These are phyloP conservation scores for Platanthera guangdongensis DNA, from an alignment of 106 monocot species.

Conservation along the genomic window DNA sequence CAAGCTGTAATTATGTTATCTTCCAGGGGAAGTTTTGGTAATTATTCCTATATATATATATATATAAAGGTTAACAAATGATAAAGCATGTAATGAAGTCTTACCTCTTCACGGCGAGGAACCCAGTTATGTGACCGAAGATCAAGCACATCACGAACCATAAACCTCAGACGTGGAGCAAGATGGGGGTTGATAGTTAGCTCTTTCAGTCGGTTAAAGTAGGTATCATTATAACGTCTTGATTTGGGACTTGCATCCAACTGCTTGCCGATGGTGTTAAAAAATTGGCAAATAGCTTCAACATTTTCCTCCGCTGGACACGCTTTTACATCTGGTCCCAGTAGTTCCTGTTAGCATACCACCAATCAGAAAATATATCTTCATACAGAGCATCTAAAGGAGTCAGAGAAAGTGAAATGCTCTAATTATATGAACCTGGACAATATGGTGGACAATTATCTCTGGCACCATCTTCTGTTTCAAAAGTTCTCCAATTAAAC, in stretches of 20 bases:
- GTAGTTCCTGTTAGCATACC: slow-evolving; percentile 30
- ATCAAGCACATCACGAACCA: slow-evolving; percentile 72
- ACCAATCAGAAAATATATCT: slow-evolving; percentile 1
- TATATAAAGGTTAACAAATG: neutral
- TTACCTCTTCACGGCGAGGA: slow-evolving; percentile 70
- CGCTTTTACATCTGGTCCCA: slow-evolving; percentile 48
- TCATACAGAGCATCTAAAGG: neutral
- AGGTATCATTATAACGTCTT: slow-evolving; percentile 51
- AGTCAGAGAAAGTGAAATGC: neutral
- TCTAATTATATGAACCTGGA: slow-evolving; percentile 44
- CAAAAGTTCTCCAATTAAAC: slow-evolving; percentile 66
- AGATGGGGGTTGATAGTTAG: slow-evolving; percentile 32
- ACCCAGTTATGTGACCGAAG: slow-evolving; percentile 64
- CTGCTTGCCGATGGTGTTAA: slow-evolving; percentile 69
- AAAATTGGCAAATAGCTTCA: slow-evolving; percentile 71
- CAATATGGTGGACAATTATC: slow-evolving; percentile 72
- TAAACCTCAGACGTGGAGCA: slow-evolving; percentile 51
- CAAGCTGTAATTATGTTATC: no score
- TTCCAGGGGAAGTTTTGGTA: no score
- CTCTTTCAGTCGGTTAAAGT: slow-evolving; percentile 53
- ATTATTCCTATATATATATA: no score
- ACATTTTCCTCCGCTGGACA: slow-evolving; percentile 82
- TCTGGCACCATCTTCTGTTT: slow-evolving; percentile 70
- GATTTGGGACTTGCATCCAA: slow-evolving; percentile 56
- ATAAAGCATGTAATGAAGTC: neutral